Evolutionary conservation across 2,329 filamentous ascomycete species (phyloP).

Genomic region (Fusarium nematophilum): DNA sequence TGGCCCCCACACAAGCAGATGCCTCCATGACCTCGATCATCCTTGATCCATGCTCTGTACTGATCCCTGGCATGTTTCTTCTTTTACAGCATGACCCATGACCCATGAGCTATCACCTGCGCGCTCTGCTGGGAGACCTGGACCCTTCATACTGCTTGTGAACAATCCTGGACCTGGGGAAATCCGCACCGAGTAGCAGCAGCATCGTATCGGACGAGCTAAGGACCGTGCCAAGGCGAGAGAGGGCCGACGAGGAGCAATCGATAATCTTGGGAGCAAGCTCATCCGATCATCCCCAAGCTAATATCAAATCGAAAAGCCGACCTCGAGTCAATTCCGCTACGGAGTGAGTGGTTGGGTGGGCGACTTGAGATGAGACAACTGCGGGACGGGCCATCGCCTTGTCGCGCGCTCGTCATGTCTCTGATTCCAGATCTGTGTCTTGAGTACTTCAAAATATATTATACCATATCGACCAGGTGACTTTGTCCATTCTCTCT

Average conservation of each 20-base stretch:
- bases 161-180: conserved; percentile 25
- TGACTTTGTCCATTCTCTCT: background rate
- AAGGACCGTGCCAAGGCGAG: background rate
- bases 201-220: background rate
- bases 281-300: conserved; percentile 17
- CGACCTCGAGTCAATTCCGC: conserved; percentile 12
- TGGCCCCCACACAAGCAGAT: conserved; percentile 27
- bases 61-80: conserved; percentile 27
- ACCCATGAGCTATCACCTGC: conserved; percentile 32
- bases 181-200: background rate
- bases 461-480: conserved; percentile 4
- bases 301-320: conserved; percentile 13
- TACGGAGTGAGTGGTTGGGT: conserved; percentile 36
- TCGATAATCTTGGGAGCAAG: conserved; percentile 10
- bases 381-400: conserved; percentile 4
- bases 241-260: background rate
- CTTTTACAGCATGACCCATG: conserved; percentile 4
- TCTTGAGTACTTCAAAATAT: conserved; percentile 8
- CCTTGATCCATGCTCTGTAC: conserved; percentile 21
- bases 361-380: conserved; percentile 15
- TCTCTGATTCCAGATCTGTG: conserved; percentile 18
- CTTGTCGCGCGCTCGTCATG: conserved; percentile 31
- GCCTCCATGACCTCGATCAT: conserved; percentile 17
- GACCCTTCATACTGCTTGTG: conserved; percentile 30
- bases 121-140: conserved; percentile 16